Conservation (phyloP, 768 basidiomycete species). For the Mycena galopus region DNA sequence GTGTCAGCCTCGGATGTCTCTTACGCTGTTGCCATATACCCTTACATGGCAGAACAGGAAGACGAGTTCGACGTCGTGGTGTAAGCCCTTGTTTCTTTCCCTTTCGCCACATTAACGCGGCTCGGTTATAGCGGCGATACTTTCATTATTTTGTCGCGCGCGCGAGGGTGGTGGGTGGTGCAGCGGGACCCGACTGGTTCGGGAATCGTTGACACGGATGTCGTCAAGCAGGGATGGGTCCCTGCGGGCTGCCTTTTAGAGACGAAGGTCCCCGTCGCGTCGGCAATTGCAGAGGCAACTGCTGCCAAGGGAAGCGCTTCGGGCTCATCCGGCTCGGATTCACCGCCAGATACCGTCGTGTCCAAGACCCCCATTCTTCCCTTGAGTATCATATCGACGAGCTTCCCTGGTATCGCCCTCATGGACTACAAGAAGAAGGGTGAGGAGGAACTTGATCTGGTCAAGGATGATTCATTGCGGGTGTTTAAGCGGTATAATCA, state of each 20-base stretch:
- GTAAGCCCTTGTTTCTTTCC: conserved; percentile 60
- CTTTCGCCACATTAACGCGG: conserved; percentile 11
- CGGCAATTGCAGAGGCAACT: conserved; percentile 86
- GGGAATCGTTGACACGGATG: conserved; percentile 82
- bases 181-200: conserved; percentile 92
- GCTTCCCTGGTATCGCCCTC: conserved; percentile 94
- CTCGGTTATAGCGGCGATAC: conserved; percentile 79
- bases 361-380: conserved; percentile 89
- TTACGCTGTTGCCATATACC: conserved; percentile 98
- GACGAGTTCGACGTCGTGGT: conserved; percentile 99
- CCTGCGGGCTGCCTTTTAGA: conserved; percentile 97
- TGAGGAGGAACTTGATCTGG: conserved; percentile 90
- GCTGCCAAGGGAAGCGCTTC: conserved; percentile 58
- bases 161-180: conserved; percentile 99
- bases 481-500: conserved; percentile 99
- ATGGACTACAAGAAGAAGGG: conserved; percentile 98
- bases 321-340: conserved; percentile 50
- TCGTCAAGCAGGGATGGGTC: conserved; percentile 94
- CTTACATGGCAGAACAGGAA: conserved; percentile 98
- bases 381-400: conserved; percentile 93
- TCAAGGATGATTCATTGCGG: conserved; percentile 88
- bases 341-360: conserved; percentile 54
- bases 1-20: conserved; percentile 71
- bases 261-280: conserved; percentile 90
- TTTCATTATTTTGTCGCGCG: conserved; percentile 91